These are phyloP conservation scores for Kuraishia ogatae DNA, from an alignment of 805 yeast genomes.

Conservation along the genomic window DNA sequence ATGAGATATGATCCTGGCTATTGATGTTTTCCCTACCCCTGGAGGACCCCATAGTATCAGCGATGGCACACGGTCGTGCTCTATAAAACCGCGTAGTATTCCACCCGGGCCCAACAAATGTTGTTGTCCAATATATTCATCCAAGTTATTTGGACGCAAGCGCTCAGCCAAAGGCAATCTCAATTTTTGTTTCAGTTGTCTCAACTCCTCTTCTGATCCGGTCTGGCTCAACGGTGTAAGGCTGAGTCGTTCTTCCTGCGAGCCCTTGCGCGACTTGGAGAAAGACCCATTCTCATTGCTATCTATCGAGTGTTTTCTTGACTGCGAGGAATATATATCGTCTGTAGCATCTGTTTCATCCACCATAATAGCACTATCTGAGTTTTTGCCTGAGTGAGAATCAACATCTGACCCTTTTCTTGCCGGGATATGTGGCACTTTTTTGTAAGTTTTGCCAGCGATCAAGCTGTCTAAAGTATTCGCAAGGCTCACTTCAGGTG, in stretches of 20 bases:
- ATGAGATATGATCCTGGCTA: constrained; percentile 48
- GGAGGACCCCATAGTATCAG: constrained; percentile 94
- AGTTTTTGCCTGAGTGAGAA: neutral
- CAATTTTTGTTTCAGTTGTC: constrained; percentile 12
- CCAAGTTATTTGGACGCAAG: constrained; percentile 65
- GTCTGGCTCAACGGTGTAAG: neutral
- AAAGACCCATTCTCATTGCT: neutral
- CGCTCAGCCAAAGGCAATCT: constrained; percentile 62
- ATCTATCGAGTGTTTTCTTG: neutral
- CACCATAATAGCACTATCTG: constrained; percentile 2
- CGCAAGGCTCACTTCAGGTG: neutral
- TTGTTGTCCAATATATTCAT: constrained; percentile 76
- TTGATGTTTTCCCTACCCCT: constrained; percentile 89
- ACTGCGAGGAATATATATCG: constrained; percentile 1
- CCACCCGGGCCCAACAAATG: constrained; percentile 68
- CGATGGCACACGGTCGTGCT: constrained; percentile 66
- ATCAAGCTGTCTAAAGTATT: constrained; percentile 2
- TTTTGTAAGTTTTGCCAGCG: neutral
- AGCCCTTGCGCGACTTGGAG: neutral
- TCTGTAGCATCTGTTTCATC: constrained; percentile 3
- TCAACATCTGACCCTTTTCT: neutral
- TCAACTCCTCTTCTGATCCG: constrained; percentile 8
- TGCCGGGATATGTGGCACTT: neutral
- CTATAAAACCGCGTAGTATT: constrained; percentile 54
- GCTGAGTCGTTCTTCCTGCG: neutral